A percentile compares a stretch with the other conserved stretches of the same genome.
Conservation (phyloP, 352 stramenopile genomes). For the Phytopythium boreale region DNA sequence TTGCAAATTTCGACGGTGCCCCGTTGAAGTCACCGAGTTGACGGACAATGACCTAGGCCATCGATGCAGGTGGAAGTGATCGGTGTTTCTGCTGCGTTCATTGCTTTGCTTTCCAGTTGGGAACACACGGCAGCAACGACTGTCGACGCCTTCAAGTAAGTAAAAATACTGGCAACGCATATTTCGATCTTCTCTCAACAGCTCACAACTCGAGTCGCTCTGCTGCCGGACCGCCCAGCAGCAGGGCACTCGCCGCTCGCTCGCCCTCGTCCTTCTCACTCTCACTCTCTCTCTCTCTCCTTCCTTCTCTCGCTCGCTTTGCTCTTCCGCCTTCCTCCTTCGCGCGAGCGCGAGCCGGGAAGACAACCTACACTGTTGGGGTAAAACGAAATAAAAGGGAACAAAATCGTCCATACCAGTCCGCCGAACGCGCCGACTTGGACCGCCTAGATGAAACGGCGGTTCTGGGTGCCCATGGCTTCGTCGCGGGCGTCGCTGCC, state of each 20-base stretch:
- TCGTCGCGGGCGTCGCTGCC: constrained; percentile 19
- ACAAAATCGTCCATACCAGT: background rate
- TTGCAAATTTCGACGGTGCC: too few species aligned
- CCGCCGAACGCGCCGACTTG: background rate
- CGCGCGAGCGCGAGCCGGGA: background rate
- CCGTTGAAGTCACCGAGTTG: too few species aligned
- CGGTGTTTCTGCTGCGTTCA: too few species aligned
- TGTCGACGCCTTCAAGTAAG: background rate
- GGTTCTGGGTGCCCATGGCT: constrained; percentile 19
- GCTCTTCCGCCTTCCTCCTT: background rate
- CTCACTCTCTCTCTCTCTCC: background rate
- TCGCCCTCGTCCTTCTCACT: background rate
- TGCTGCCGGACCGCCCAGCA: too few species aligned
- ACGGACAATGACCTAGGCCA: too few species aligned
- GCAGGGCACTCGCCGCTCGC: background rate
- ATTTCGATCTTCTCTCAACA: background rate
- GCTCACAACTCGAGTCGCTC: background rate
- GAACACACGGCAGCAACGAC: background rate
- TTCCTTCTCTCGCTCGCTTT: background rate
- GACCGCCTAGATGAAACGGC: constrained; percentile 47
- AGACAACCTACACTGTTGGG: background rate
- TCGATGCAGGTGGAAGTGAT: too few species aligned
- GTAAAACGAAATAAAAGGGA: background rate
- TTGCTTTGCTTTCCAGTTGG: too few species aligned
- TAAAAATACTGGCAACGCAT: constrained; percentile 1